Evolutionary conservation across 73 alveolate genomes (phyloP).

Genomic region (Symbiodinium pilosum): DNA sequence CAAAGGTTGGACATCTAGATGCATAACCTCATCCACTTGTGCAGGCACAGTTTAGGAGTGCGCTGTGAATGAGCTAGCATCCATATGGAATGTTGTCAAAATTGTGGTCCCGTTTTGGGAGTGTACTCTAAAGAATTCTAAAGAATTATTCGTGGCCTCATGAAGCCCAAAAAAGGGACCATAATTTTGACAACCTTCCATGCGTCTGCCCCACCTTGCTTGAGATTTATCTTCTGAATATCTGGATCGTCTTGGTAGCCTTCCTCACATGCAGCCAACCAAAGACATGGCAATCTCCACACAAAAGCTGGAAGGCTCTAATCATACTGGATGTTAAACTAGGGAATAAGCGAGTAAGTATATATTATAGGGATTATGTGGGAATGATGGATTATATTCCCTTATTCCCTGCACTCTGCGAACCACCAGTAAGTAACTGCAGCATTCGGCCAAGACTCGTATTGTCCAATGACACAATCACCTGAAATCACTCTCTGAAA

Average conservation of each 20-base stretch:
- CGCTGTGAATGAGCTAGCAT: too few relatives aligned
- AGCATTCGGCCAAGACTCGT: background rate
- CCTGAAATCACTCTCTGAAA: background rate
- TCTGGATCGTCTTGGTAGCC: constrained; percentile 80
- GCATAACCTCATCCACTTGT: constrained; percentile 25
- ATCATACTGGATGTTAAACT: background rate
- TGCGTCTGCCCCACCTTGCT: constrained; percentile 10
- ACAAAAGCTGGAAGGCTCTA: too few relatives aligned
- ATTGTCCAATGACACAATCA: constrained; percentile 90
- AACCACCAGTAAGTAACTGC: too few relatives aligned
- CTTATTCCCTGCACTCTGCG: too few relatives aligned
- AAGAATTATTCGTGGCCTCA: too few relatives aligned
- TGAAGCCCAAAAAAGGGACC: too few relatives aligned
- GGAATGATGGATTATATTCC: too few relatives aligned
- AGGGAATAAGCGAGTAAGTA: too few relatives aligned
- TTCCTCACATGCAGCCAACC: background rate
- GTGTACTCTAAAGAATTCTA: background rate
- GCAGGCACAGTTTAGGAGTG: background rate
- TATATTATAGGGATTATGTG: too few relatives aligned
- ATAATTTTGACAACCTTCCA: background rate
- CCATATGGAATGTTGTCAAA: too few relatives aligned
- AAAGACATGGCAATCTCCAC: too few relatives aligned
- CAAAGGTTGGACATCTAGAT: constrained; percentile 76
- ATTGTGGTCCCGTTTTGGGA: too few relatives aligned
- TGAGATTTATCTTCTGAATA: constrained; percentile 52